Evolutionary conservation across 1,284 basidiomycete genomes (phyloP), one percentile per base, ranked within the genome.

Genomic region (Ceratobasidium sp.): DNA sequence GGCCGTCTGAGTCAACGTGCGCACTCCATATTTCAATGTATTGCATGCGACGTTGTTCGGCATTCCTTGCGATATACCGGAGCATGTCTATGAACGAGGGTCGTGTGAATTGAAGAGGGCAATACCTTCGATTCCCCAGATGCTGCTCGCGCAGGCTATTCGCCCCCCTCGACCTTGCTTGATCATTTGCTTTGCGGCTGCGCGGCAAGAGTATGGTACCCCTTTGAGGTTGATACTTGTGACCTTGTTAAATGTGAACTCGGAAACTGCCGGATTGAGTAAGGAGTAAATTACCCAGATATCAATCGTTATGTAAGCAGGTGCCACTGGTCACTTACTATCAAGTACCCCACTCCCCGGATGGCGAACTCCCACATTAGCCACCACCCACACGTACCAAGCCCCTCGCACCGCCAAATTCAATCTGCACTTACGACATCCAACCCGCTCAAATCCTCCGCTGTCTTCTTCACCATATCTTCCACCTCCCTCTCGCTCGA

Each of bases 121-220:
- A 12, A n/a, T 29, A 43, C 55, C 40, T 29, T 35, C 29, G 12
- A 42, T 4, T 10, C 57, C 57, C 12, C 7, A 31, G 32, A 60
- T 20, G 42, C 57, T 60, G 38, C 31, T 60, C 27, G 60, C 42
- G 27, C 79, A 79, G 20, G 82, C 76, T 1, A 82, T 78, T 40
- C 79, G 72, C 6, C 81, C 81, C 8, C 81, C 79, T 2, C 72
- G 34, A 12, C 74, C 79, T 73, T 80, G 79, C 60, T 70, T 70
- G 43, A 80, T 75, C 78, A 80, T 78, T 38, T 77, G 76, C 4
- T 58, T 47, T 17, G 78, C 80, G 1, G 79, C 79, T 15, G 78
- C 76, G 71, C 80, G 78, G 54, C 80, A 80, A 69, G 78, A 81
- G 29, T 78, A 72, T 57, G 80, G 76, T 0, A 77, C 75, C 34